Evolutionary conservation across 1,284 basidiomycete species (phyloP), one percentile per base, ranked within the genome.

Genomic region (Ceratobasidium sp.): DNA sequence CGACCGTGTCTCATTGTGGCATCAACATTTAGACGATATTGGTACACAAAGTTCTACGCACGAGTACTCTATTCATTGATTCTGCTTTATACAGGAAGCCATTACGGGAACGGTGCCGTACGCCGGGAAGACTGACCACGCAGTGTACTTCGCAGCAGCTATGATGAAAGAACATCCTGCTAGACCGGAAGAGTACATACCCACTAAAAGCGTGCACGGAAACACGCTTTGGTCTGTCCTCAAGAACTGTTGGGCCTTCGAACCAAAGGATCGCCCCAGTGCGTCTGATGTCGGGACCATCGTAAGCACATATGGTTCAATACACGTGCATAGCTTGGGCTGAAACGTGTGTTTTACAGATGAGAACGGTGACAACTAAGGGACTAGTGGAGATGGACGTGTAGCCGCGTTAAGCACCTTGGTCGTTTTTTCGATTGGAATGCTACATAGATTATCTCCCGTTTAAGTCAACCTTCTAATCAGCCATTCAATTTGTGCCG

Each of bases 251-350:
- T 65, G 63, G 63, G 47, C 7, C 2, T 48, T 5, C 45, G 45
- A 64, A 15, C 44, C 62, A 29, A 27, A 19, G 9, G 31, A 64
- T 14, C 62, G 62, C n/a, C 62, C 62, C 17, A 47, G 44, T 15
- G 62, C 45, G 19, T 7, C 19, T 24, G 27, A 56, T 15, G 53
- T 31, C 14, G n/a, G n/a, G n/a, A n/a, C n/a, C n/a, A n/a, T n/a
- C n/a, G n/a, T n/a, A n/a, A n/a, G n/a, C n/a, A n/a, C n/a, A n/a
- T n/a, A n/a, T n/a, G n/a, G n/a, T n/a, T n/a, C n/a, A n/a, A n/a
- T n/a, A n/a, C n/a, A n/a, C n/a, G n/a, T n/a, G n/a, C n/a, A n/a
- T n/a, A n/a, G n/a, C n/a, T n/a, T n/a, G n/a, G n/a, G n/a, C n/a
- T n/a, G n/a, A n/a, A n/a, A n/a, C n/a, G n/a, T n/a, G n/a, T n/a